phyloP scores from a whole-genome alignment of 345 rosid species.

The Gossypium arboreum region DNA sequence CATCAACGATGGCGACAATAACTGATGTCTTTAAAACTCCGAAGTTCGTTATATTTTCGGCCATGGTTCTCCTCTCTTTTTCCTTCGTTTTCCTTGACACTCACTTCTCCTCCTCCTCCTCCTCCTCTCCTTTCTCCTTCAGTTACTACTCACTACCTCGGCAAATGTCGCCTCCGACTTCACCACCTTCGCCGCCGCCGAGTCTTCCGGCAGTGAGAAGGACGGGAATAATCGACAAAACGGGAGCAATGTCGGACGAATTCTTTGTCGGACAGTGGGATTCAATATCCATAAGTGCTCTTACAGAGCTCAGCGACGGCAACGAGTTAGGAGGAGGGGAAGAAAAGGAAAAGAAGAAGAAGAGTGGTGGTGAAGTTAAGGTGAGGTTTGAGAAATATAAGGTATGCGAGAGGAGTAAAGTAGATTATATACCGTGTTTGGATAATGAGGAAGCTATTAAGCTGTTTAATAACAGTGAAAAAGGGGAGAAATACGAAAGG shows the following conservation, averaged over 20 bases:
- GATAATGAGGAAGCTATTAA: conserved; percentile 41
- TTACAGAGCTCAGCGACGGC: conserved; percentile 6
- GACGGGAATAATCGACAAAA: conserved; percentile 58
- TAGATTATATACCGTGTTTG: conserved; percentile 51
- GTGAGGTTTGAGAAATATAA: conserved; percentile 23
- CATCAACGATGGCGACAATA: too few species aligned
- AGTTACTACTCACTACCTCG: conserved; percentile 16
- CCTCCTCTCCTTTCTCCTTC: background rate
- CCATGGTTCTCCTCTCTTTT: too few species aligned
- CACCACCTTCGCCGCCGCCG: background rate
- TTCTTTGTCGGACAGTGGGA: conserved; percentile 46
- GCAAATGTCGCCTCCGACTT: background rate
- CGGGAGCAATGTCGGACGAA: conserved; percentile 49
- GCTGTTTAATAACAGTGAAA: conserved; percentile 23
- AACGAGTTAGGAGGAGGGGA: conserved; percentile 19
- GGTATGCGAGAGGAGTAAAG: conserved; percentile 35
- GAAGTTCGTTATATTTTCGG: too few species aligned
- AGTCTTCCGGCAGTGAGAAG: conserved; percentile 33
- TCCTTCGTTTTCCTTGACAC: too few species aligned
- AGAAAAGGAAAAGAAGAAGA: conserved; percentile 2
- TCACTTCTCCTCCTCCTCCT: too few species aligned
- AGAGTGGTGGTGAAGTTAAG: background rate
- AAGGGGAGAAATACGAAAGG: conserved; percentile 42
- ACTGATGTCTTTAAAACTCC: too few species aligned
- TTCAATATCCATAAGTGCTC: conserved; percentile 16